Percentiles rank a stretch among this genome's conserved stretches.
Conservation (phyloP, 148 eudicot genomes). For the Hydrangea macrophylla region DNA sequence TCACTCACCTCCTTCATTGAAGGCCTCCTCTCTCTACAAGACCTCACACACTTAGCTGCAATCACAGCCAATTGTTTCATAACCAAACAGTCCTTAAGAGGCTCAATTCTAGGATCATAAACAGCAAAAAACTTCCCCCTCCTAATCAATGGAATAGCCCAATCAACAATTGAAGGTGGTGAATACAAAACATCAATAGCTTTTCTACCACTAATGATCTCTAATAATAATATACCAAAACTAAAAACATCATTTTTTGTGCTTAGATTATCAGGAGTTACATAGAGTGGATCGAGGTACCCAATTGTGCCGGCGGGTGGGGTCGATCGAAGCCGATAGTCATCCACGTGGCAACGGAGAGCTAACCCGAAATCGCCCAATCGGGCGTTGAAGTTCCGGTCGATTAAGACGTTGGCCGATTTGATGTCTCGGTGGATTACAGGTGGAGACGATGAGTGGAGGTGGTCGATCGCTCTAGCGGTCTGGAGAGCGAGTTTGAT, state of each 20-base stretch:
- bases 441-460: conserved; percentile 70
- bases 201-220: conserved; percentile 88
- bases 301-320: conserved; percentile 97
- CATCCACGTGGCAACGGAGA: conserved; percentile 50
- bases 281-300: conserved; percentile 81
- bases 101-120: conserved; percentile 73
- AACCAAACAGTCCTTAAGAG: conserved; percentile 65
- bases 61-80: conserved; percentile 74
- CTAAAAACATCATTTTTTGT: conserved; percentile 89
- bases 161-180: conserved; percentile 89
- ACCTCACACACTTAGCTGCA: conserved; percentile 92
- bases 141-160: conserved; percentile 92
- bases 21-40: conserved; percentile 82
- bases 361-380: conserved; percentile 89
- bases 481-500: conserved; percentile 59
- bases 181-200: conserved; percentile 84
- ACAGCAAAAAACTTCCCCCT: conserved; percentile 52
- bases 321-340: conserved; percentile 54
- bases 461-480: conserved; percentile 60
- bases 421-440: conserved; percentile 90
- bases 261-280: conserved; percentile 88
- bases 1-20: conserved; percentile 72
- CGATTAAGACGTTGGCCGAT: conserved; percentile 83
- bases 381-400: conserved; percentile 54
- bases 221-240: conserved; percentile 82